These are phyloP conservation scores for Balansia obtecta DNA, from an alignment of 2,329 filamentous ascomycete genomes.

Conservation along the genomic window DNA sequence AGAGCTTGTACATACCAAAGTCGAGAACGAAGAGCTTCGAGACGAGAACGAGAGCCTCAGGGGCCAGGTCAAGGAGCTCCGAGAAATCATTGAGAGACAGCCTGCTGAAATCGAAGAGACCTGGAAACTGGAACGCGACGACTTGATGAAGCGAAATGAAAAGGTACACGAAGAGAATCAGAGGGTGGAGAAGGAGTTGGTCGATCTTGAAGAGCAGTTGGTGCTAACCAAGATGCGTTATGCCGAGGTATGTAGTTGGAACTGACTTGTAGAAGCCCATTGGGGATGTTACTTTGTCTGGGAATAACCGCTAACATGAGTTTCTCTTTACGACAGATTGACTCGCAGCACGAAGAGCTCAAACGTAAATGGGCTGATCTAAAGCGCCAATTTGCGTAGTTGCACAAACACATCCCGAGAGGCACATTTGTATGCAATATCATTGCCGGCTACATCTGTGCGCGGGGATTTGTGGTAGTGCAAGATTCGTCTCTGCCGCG, in stretches of 20 bases:
- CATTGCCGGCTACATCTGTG: neutral
- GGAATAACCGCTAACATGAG: neutral
- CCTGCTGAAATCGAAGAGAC: conserved; percentile 75
- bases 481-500: neutral
- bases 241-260: conserved; percentile 68
- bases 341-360: conserved; percentile 53
- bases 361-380: conserved; percentile 64
- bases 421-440: neutral
- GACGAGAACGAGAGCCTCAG: conserved; percentile 84
- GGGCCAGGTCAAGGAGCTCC: conserved; percentile 74
- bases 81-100: conserved; percentile 78
- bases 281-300: neutral
- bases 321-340: conserved; percentile 36
- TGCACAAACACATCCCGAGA: neutral
- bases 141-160: conserved; percentile 81
- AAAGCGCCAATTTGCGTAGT: conserved; percentile 35
- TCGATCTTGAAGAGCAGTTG: conserved; percentile 82
- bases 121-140: conserved; percentile 75
- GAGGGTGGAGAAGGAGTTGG: conserved; percentile 75
- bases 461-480: neutral
- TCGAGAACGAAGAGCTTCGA: conserved; percentile 79
- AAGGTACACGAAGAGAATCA: conserved; percentile 92
- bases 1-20: conserved; percentile 81
- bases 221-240: conserved; percentile 91
- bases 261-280: neutral